phyloP scores from a whole-genome alignment of 805 yeast genomes.

The Kodamaea fukazawae region DNA sequence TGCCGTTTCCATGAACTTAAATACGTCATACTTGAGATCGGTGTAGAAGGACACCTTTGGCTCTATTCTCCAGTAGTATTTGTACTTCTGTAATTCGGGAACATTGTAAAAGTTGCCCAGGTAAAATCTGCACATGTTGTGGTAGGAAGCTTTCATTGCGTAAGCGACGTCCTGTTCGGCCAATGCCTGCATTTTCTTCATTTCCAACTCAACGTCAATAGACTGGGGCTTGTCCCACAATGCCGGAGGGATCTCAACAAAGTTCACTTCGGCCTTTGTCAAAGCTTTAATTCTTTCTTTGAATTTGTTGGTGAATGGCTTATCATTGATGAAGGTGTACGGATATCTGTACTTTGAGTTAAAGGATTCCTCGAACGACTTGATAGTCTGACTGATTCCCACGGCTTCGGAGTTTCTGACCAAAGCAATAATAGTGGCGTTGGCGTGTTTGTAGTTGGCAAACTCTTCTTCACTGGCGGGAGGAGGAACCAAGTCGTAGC shows the following conservation, averaged over 20 bases:
- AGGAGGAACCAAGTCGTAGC: constrained; percentile 29
- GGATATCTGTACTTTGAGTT: constrained; percentile 74
- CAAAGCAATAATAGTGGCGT: constrained; percentile 71
- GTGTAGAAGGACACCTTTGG: constrained; percentile 69
- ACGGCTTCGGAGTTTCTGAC: constrained; percentile 65
- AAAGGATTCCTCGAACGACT: constrained; percentile 60
- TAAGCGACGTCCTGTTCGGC: constrained; percentile 51
- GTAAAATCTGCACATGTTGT: constrained; percentile 83
- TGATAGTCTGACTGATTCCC: constrained; percentile 51
- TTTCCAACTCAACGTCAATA: constrained; percentile 48
- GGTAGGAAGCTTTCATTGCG: constrained; percentile 62
- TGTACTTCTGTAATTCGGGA: constrained; percentile 57
- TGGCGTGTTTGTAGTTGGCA: constrained; percentile 45
- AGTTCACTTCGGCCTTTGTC: constrained; percentile 32
- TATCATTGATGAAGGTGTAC: constrained; percentile 75
- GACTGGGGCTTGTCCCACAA: constrained; percentile 59
- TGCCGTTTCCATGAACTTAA: constrained; percentile 67
- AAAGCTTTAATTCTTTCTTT: constrained; percentile 39
- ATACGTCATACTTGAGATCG: constrained; percentile 71
- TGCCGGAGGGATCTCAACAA: constrained; percentile 39
- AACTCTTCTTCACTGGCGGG: constrained; percentile 23
- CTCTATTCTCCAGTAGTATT: constrained; percentile 80
- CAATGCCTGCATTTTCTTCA: constrained; percentile 39
- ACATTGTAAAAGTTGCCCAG: constrained; percentile 62
- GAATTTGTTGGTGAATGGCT: constrained; percentile 59